phyloP scores from a whole-genome alignment of 225 moss, liverwort and hornwort genomes.

The Asterella californica region DNA sequence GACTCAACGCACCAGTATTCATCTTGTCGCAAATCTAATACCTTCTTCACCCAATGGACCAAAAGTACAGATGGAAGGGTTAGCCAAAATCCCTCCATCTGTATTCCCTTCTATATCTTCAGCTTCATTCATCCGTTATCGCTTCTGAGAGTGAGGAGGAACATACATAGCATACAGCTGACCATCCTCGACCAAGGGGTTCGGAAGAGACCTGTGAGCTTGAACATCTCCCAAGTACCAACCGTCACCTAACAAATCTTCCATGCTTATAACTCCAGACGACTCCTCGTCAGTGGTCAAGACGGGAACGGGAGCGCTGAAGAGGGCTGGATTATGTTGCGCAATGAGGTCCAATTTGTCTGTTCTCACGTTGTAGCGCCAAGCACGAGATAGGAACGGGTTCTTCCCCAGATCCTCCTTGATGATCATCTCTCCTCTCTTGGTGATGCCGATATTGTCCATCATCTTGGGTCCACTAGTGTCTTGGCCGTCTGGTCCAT shows the following conservation, averaged over 20 bases:
- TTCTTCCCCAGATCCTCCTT: slow-evolving; percentile 32
- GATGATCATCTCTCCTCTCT: slow-evolving; percentile 21
- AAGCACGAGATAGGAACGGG: slow-evolving; percentile 10
- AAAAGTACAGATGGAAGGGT: no score
- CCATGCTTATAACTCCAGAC: slow-evolving; percentile 24
- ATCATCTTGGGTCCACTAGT: slow-evolving; percentile 33
- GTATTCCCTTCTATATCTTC: no score
- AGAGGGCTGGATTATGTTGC: slow-evolving; percentile 28
- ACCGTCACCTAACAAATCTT: slow-evolving; percentile 13
- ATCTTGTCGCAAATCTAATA: no score
- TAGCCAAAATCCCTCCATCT: no score
- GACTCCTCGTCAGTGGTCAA: slow-evolving; percentile 35
- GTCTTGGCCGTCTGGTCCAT: slow-evolving; percentile 6
- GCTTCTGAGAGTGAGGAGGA: slow-evolving; percentile 1
- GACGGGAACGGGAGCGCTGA: slow-evolving; percentile 28
- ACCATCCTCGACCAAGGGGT: slow-evolving; percentile 33
- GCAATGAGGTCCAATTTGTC: slow-evolving; percentile 9
- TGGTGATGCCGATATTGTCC: slow-evolving; percentile 27
- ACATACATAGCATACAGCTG: slow-evolving; percentile 38
- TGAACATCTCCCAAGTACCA: slow-evolving; percentile 39
- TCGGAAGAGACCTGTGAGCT: slow-evolving; percentile 5
- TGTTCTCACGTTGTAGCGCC: slow-evolving; percentile 23
- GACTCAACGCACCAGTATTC: no score
- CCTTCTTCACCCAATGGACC: no score
- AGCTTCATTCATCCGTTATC: no score